Evolutionary conservation across 1,139 yeast species (phyloP), one percentile per base, ranked within the genome.

Genomic region (Ogataea hybrid): DNA sequence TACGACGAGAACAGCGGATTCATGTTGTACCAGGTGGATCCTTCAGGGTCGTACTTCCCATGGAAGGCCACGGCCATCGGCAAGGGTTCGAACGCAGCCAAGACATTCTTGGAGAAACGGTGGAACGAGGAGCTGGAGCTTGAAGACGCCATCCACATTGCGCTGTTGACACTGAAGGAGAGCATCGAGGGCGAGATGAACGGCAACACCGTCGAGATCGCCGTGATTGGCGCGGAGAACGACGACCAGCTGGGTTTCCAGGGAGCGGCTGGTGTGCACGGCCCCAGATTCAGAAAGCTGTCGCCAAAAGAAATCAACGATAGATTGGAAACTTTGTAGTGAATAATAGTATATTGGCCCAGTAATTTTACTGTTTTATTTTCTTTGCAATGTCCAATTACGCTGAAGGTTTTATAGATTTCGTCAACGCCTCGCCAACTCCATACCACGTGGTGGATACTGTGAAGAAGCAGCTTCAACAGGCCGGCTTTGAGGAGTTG

Each of bases 11-110:
- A 75, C 61, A 84, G 66, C 67, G 89, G 79, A 47, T 89, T 79
- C 65, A 88, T 87, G 60, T 73, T 94, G 50, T 94, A 92, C 65
- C 98, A 94, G 67, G 96, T 94, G 37, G 98, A 94, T 68, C 99
- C 99, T 5, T 85, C 96, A 5, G 99, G 99, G 11, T 83, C 96
- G 42, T 94, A 85, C 65, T 94, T 88, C 76, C 97, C 98, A n/a
- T 94, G 99, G 99, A 92, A 92, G 67, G 98, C 98, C 22, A 92
- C 98, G 4, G 97, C 98, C 22, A 92, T 94, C 57, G 99, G 99
- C 50, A 90, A 89, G 63, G 95, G 96, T 22, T 81, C 96, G 5
- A 81, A 81, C 32, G 85, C 95, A 7, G 98, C 98, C 28, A 92
- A 94, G 71, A 92, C 98, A 1, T 94, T 94, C 59, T 71, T 94